Conservation (phyloP, 129 eudicot genomes). For the Logfia minima region DNA sequence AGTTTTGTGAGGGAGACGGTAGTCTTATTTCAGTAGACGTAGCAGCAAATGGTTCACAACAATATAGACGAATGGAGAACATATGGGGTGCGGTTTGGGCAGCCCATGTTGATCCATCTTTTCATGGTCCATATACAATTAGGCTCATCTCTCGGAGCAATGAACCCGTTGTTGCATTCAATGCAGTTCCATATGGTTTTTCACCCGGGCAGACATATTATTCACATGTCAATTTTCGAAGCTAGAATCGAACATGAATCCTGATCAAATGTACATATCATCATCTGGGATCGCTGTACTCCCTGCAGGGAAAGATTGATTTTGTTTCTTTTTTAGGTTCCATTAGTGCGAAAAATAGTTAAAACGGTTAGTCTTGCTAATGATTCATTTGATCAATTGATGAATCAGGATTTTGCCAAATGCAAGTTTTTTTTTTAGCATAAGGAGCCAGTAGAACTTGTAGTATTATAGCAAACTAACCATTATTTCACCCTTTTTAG, state of each 20-base stretch:
- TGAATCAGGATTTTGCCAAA: conserved; percentile 13
- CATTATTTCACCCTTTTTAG: not conserved
- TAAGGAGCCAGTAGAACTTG: not conserved
- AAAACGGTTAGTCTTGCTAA: not conserved
- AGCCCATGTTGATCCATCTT: conserved; percentile 26
- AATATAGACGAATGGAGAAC: conserved; percentile 38
- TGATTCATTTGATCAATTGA: conserved; percentile 7
- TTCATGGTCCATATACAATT: conserved; percentile 45
- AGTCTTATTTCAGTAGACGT: conserved; percentile 41
- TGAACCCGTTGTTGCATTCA: conserved; percentile 33
- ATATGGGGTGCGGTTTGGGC: conserved; percentile 66
- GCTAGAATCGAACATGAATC: conserved; percentile 19
- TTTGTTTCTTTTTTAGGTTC: not conserved
- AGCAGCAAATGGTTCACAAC: conserved; percentile 22
- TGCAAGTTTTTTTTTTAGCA: not conserved
- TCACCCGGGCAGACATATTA: conserved; percentile 40
- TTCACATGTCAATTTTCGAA: conserved; percentile 47
- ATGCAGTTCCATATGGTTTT: conserved; percentile 46
- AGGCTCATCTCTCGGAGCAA: conserved; percentile 21
- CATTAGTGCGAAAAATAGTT: conserved; percentile 1
- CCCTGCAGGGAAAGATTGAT: not conserved
- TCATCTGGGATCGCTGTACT: not conserved
- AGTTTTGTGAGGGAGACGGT: conserved; percentile 50
- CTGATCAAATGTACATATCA: conserved; percentile 12
- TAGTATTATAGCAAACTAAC: not conserved